Evolutionary conservation across 2,329 filamentous ascomycete genomes (phyloP), one percentile per base, ranked within the genome.

Genomic region (Aspergillus pseudoglaucus): DNA sequence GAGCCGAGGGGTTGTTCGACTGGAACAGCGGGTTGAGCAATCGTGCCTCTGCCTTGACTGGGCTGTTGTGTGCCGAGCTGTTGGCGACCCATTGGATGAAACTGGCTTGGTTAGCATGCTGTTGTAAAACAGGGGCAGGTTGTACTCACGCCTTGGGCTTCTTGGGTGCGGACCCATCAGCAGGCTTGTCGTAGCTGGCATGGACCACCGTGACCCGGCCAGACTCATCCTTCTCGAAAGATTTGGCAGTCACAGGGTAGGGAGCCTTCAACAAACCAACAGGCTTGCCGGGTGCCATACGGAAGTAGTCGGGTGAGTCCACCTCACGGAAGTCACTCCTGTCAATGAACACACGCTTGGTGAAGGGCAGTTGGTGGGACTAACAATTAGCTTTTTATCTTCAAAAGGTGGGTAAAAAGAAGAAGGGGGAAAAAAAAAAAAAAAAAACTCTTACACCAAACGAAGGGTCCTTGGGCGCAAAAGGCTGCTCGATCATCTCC

Each of bases 71-170:
- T 12, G 77, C 77, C 0, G 84, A 79, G 1, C 81, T 84, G 35
- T 83, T 81, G 4, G 83, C 82, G 5, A 95, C 87, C 91, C 91
- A 96, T 64, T 95, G 90, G 64, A 96, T 95, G 63, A 76, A 79
- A 0, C 75, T 74, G 44, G 15, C 33, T 35, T 22, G 10, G 18
- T 40, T 18, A 15, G 30, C 17, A 30, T 18, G 25, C 15, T 7
- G 9, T 44, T 17, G 14, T n/a, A 20, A n/a, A 6, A n/a, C 6
- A 4, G 2, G 6, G 3, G 2, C 1, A 20, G 20, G 6, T 23
- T n/a, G 4, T 30, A 50, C 57, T 54, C 82, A 88, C 1, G 89
- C 84, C 72, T 94, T 91, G 38, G 85, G 82, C 51, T 77, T 77
- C 59, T 73, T 74, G 49, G 68, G 59, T 59, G 82, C 80, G 62